phyloP scores from a whole-genome alignment of 2,329 filamentous ascomycete genomes.

The Bipolaris victoriae region DNA sequence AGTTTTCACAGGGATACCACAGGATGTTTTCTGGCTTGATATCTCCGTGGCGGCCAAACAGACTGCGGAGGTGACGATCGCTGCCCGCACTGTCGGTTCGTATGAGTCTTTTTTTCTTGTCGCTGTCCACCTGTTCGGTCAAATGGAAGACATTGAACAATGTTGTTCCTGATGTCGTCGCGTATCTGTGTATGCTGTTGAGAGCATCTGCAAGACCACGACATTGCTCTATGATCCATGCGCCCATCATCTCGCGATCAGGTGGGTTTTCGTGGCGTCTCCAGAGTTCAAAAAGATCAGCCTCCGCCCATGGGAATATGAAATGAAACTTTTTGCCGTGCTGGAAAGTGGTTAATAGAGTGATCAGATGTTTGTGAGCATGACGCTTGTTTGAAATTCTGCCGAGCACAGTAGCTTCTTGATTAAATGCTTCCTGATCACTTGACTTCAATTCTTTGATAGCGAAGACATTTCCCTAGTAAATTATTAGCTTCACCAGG shows the following conservation, averaged over 20 bases:
- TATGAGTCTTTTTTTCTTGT: not conserved
- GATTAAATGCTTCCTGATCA: not conserved
- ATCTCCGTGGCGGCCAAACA: slow-evolving; percentile 43
- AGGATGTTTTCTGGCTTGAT: slow-evolving; percentile 50
- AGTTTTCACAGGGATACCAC: slow-evolving; percentile 25
- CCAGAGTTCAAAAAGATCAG: slow-evolving; percentile 10
- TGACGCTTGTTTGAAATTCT: not conserved
- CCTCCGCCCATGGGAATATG: slow-evolving; percentile 18
- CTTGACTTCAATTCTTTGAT: not conserved
- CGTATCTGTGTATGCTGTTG: slow-evolving; percentile 7
- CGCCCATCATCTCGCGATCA: not conserved
- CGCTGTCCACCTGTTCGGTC: not conserved
- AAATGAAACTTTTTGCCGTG: not conserved
- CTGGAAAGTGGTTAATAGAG: slow-evolving; percentile 5
- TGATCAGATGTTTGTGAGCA: not conserved
- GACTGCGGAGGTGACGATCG: not conserved
- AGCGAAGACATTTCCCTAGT: not conserved
- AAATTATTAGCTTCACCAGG: not conserved
- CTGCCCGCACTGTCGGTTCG: not conserved
- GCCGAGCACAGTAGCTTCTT: not conserved
- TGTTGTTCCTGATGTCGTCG: not conserved
- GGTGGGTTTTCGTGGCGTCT: not conserved
- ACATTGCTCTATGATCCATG: slow-evolving; percentile 9
- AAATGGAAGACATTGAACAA: not conserved
- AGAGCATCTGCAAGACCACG: slow-evolving; percentile 11